Evolutionary conservation across 2,329 filamentous ascomycete genomes (phyloP).

Genomic region (Pseudocercospora cruenta): DNA sequence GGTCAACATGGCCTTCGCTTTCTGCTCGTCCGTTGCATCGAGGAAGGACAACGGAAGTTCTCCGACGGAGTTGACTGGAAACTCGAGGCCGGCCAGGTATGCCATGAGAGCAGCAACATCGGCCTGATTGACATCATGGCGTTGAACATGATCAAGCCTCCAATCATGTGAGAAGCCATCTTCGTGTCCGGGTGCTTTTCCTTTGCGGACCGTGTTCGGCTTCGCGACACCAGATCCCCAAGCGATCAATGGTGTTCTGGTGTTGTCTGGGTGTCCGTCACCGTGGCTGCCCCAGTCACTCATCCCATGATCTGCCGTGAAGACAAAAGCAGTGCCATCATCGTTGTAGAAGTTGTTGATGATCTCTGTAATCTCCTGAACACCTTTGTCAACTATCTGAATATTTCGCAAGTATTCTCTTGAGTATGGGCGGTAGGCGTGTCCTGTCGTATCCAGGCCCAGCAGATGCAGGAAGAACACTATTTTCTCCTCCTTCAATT

Average conservation of each 20-base stretch:
- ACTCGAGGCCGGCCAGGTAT: slow-evolving; percentile 83
- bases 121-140: slow-evolving; percentile 91
- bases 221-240: slow-evolving; percentile 91
- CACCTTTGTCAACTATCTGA: slow-evolving; percentile 87
- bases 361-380: slow-evolving; percentile 78
- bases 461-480: slow-evolving; percentile 96
- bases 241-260: slow-evolving; percentile 84
- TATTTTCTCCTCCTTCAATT: slow-evolving; percentile 78
- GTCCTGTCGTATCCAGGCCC: slow-evolving; percentile 87
- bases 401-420: slow-evolving; percentile 95
- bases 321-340: slow-evolving; percentile 88
- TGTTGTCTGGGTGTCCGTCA: slow-evolving; percentile 96
- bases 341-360: slow-evolving; percentile 83
- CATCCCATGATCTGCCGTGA: slow-evolving; percentile 98
- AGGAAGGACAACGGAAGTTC: slow-evolving; percentile 85
- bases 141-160: slow-evolving; percentile 75
- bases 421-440: slow-evolving; percentile 85
- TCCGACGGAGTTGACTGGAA: slow-evolving; percentile 94
- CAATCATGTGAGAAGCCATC: slow-evolving; percentile 86
- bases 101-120: slow-evolving; percentile 96
- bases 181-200: slow-evolving; percentile 78
- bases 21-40: slow-evolving; percentile 70
- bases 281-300: slow-evolving; percentile 99
- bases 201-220: slow-evolving; percentile 62
- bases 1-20: slow-evolving; percentile 80